Base-by-base conservation (phyloP, 495 filamentous ascomycete species). In the Xylaria cubensis region DNA sequence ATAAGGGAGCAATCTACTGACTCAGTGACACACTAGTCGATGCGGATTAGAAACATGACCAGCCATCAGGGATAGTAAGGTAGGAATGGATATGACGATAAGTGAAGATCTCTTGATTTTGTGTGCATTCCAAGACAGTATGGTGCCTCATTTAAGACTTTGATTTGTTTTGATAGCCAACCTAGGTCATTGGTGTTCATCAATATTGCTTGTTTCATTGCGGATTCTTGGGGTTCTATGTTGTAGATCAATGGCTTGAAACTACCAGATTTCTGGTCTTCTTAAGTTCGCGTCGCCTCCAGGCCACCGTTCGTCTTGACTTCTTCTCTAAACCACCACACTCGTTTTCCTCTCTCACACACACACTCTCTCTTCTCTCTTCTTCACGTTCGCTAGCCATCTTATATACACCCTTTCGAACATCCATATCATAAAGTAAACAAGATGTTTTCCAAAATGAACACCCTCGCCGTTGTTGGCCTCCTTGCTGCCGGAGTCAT, bases 161-260 rank as follows among this genome's bases (percentile, higher is more conserved):
- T 71, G 67, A 41, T 76, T 74, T 73, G 65, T 76, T 79, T 77
- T 75, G 71, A 65, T 51, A 61, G 24, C 17, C 42, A 63, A 59
- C 61, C 59, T 36, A 68, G 66, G 78, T 74, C 69, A 75, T 72
- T 72, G 65, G 73, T 63, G 42, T 55, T 63, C 24, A 67, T 50
- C 69, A 56, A 67, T 58, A 58, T 78, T 78, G 74, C 46, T 70
- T 78, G 78, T 78, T 65, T 77, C 65, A 80, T 77, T 80, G 46
- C 76, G 72, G 70, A 76, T 73, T 77, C 72, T 72, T 17, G 9
- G 62, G 50, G 3, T 13, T 41, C 17, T 67, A 29, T 13, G 34
- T 53, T 64, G 46, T 46, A 44, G 50, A 72, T 65, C 71, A 73
- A 46, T 67, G 62, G 19, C 69, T 51, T 59, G 67, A 69, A 77